Conservation (phyloP, 2,329 filamentous ascomycete species). For the Colletotrichum tropicicola region DNA sequence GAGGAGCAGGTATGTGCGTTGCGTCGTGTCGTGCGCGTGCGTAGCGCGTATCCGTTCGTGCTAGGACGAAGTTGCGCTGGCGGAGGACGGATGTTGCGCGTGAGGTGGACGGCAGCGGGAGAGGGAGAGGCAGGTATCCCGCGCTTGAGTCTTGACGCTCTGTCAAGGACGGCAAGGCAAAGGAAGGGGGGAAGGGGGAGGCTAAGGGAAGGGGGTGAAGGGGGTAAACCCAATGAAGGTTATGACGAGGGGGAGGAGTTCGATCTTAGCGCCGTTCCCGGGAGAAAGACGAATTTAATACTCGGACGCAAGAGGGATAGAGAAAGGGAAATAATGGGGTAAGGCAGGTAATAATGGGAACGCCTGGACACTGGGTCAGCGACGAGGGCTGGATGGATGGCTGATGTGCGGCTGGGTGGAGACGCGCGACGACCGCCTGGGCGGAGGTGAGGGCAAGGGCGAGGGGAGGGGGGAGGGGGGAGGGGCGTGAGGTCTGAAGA, state of each 20-base stretch:
- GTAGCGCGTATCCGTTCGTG: not conserved
- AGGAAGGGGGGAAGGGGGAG: not conserved
- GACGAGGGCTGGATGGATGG: constrained; percentile 20
- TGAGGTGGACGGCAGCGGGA: constrained; percentile 12
- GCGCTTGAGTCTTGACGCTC: constrained; percentile 2
- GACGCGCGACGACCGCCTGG: constrained; percentile 22
- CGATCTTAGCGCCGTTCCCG: constrained; percentile 34
- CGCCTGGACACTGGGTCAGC: constrained; percentile 21
- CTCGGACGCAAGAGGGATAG: constrained; percentile 27
- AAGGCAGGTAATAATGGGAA: constrained; percentile 22
- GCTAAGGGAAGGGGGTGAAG: constrained; percentile 22
- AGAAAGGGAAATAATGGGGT: constrained; percentile 25
- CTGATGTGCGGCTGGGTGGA: constrained; percentile 19
- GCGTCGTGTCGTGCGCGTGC: not conserved
- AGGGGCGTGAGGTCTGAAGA: not conserved
- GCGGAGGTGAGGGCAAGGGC: no score
- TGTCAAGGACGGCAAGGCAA: constrained; percentile 6
- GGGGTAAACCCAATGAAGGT: constrained; percentile 32
- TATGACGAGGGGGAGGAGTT: constrained; percentile 33
- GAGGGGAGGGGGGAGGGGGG: not conserved
- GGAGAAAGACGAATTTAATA: constrained; percentile 33
- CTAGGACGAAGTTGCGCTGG: constrained; percentile 7
- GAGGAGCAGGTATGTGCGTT: constrained; percentile 1
- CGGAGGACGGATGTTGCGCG: constrained; percentile 1
- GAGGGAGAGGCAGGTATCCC: not conserved